These are phyloP conservation scores for Mediolabrus comicus DNA, from an alignment of 108 stramenopile species.

Conservation along the genomic window DNA sequence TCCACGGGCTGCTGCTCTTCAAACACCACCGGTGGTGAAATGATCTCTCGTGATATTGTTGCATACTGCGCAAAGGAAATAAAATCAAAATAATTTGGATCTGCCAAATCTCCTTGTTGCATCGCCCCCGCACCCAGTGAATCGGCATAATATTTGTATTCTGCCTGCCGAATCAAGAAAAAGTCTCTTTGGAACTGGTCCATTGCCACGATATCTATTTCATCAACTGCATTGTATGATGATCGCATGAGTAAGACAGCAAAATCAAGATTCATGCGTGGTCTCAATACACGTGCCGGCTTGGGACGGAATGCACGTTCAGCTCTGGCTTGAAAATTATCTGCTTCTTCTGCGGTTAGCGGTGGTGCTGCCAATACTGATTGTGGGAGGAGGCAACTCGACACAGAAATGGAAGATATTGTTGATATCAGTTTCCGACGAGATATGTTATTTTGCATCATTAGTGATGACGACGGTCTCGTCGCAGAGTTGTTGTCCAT, in stretches of 20 bases:
- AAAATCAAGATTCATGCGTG: slow-evolving; percentile 75
- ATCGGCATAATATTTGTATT: slow-evolving; percentile 69
- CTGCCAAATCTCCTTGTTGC: slow-evolving; percentile 77
- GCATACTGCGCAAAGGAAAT: slow-evolving; percentile 86
- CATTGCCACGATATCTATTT: slow-evolving; percentile 80
- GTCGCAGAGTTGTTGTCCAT: not conserved
- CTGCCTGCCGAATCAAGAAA: slow-evolving; percentile 70
- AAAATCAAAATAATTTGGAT: slow-evolving; percentile 91
- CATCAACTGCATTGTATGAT: slow-evolving; percentile 79
- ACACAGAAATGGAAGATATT: not conserved
- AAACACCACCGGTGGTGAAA: slow-evolving; percentile 65
- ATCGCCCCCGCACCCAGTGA: slow-evolving; percentile 61
- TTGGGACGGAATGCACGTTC: slow-evolving; percentile 64
- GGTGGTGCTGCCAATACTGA: slow-evolving; percentile 61
- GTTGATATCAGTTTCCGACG: not conserved
- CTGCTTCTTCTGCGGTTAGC: slow-evolving; percentile 62
- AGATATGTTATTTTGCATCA: not conserved
- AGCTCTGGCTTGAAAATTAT: slow-evolving; percentile 53
- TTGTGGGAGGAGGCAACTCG: not conserved
- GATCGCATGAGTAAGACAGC: slow-evolving; percentile 83
- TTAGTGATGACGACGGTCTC: not conserved
- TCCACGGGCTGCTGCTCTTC: slow-evolving; percentile 76
- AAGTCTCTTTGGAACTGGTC: slow-evolving; percentile 90
- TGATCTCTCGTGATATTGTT: slow-evolving; percentile 69
- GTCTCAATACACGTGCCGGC: slow-evolving; percentile 64